Evolutionary conservation across 371 early-diverging fungal species (phyloP).

Genomic region (Catenaria anguillulae): DNA sequence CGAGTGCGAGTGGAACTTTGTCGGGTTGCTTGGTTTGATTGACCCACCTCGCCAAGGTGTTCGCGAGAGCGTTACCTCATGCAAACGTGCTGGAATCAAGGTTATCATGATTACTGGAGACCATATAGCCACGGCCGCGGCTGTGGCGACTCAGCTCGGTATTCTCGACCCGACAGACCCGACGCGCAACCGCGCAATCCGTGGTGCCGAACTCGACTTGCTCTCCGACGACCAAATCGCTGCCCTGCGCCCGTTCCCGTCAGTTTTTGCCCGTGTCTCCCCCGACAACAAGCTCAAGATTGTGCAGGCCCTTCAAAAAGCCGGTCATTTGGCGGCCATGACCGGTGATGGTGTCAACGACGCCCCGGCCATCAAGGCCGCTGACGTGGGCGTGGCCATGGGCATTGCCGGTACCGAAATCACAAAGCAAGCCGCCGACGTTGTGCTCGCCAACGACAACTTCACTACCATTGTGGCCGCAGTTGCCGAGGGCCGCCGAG

Average conservation of each 20-base stretch:
- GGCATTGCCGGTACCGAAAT: constrained; percentile 81
- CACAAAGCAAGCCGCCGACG: constrained; percentile 81
- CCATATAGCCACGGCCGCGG: constrained; percentile 79
- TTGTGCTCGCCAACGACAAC: constrained; percentile 74
- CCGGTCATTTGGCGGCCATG: constrained; percentile 51
- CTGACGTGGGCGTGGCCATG: constrained; percentile 88
- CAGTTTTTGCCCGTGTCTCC: constrained; percentile 83
- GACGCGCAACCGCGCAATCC: background rate
- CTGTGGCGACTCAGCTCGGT: constrained; percentile 81
- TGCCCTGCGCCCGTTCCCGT: constrained; percentile 58
- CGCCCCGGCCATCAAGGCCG: constrained; percentile 73
- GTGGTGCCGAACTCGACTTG: constrained; percentile 49
- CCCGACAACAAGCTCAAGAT: constrained; percentile 96
- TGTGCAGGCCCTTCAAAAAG: constrained; percentile 82
- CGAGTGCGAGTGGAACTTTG: constrained; percentile 61
- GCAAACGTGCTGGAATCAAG: constrained; percentile 77
- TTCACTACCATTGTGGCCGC: constrained; percentile 73
- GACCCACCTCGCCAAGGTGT: constrained; percentile 80
- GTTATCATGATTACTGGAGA: constrained; percentile 95
- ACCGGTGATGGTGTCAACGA: constrained; percentile 71
- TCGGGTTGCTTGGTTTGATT: constrained; percentile 83
- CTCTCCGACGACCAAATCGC: constrained; percentile 65
- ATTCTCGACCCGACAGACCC: constrained; percentile 39
- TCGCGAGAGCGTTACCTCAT: constrained; percentile 59
- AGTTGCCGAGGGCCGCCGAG: constrained; percentile 66